Base-by-base conservation (phyloP, 768 basidiomycete species). In the Tulasnella sp. region DNA sequence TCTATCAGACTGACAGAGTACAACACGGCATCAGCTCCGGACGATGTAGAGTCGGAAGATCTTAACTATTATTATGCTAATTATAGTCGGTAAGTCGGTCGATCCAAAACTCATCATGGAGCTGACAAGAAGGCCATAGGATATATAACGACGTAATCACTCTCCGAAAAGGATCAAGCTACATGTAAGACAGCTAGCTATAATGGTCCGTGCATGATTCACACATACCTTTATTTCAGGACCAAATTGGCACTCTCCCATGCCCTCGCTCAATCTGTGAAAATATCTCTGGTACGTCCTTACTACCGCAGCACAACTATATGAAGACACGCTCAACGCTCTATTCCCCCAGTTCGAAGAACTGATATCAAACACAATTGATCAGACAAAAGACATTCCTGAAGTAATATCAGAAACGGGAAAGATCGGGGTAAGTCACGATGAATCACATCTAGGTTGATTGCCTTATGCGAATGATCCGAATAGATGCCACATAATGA, bases 71-170 rank as follows among this genome's bases (percentile, higher is more conserved):
- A 98, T 82, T 96, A 96, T 83, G 96, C 96, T 9, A 95, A 96
- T 82, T 98, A 98, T 83, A 96, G 95, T 83, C 90, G 96, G 94
- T 93, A 83, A 77, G 88, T 83, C 23, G 37, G 29, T 51, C 35
- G 13, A 46, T 77, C 76, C 76, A 74, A 44, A 73, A 78, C 75
- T 72, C 80, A 77, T 55, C 29, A 46, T 44, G 46, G 57, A 48
- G 69, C 79, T 79, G 23, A 77, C 73, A 35, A 18, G 5, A 11
- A 42, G 37, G 71, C 77, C 48, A 37, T 80, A 91, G 94, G 82
- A 98, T 98, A 82, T 98, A 96, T 85, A 98, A 98, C 85, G 96
- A 98, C 84, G 96, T 98, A 57, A 98, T 98, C 78, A 85, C 96
- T 3, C 87, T 98, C 48, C 91, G 95, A 78, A 94, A 94, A 83